A percentile compares a stretch with the other conserved stretches of the same genome.
These are phyloP conservation scores for Crucibulum laeve DNA, from an alignment of 768 basidiomycete species.

Conservation along the genomic window DNA sequence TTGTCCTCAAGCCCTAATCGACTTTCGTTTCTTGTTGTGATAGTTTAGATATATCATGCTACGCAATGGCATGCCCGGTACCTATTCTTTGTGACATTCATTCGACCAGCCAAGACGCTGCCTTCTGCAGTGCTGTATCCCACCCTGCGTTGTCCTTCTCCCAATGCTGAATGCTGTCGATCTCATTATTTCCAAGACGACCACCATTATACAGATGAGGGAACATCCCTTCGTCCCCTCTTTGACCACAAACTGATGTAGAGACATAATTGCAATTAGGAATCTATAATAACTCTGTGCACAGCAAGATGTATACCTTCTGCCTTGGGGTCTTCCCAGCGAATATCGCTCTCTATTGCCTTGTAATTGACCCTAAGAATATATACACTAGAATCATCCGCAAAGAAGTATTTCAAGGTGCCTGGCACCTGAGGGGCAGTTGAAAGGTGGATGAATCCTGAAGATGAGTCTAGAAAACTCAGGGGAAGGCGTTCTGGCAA, in stretches of 20 bases:
- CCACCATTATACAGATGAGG: conserved; percentile 51
- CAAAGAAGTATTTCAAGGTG: conserved; percentile 45
- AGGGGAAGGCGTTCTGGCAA: conserved; percentile 45
- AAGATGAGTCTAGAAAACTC: conserved; percentile 40
- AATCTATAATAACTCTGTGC: neutral
- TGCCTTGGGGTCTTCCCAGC: conserved; percentile 45
- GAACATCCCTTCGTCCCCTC: conserved; percentile 42
- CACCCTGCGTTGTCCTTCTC: conserved; percentile 23
- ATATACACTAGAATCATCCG: conserved; percentile 29
- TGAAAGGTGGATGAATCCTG: conserved; percentile 54
- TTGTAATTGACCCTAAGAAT: conserved; percentile 40
- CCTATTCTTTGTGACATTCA: conserved; percentile 12
- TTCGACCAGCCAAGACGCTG: conserved; percentile 26
- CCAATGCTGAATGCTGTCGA: conserved; percentile 33
- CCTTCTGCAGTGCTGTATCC: conserved; percentile 21
- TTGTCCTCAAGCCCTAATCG: conserved; percentile 29
- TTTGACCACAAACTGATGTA: conserved; percentile 33
- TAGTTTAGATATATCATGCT: neutral
- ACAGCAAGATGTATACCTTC: conserved; percentile 14
- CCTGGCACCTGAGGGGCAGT: conserved; percentile 44
- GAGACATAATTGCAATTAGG: neutral
- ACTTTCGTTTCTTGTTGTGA: conserved; percentile 2
- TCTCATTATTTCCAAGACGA: conserved; percentile 36
- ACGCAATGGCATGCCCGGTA: neutral
- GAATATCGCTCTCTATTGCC: conserved; percentile 31